A percentile compares a stretch with the other conserved stretches of the same genome.
Conservation (phyloP, 441 rosid genomes). For the Codiaeum variegatum region DNA sequence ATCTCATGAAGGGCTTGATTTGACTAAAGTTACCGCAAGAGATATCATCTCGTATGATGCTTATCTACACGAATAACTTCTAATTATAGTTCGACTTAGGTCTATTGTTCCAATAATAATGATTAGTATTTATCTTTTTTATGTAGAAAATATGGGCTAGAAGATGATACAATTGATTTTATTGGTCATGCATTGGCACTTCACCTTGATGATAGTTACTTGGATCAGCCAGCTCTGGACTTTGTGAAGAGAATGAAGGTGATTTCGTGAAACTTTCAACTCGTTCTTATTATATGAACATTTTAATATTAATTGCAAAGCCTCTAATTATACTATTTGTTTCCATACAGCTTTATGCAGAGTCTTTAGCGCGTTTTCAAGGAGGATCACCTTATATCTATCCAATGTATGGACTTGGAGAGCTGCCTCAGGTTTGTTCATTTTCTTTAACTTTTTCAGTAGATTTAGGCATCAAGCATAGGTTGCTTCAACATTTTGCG, state of each 20-base stretch:
- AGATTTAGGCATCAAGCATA: slow-evolving; percentile 1
- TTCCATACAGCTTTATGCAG: slow-evolving; percentile 55
- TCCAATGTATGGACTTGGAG: slow-evolving; percentile 82
- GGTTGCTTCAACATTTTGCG: slow-evolving; percentile 15
- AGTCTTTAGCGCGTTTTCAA: slow-evolving; percentile 80
- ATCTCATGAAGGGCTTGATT: slow-evolving; percentile 85
- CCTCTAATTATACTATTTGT: slow-evolving; percentile 1
- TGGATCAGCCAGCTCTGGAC: slow-evolving; percentile 70
- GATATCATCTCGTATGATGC: slow-evolving; percentile 60
- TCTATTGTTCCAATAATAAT: too few relatives aligned
- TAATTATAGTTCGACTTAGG: background rate
- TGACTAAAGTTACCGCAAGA: slow-evolving; percentile 67
- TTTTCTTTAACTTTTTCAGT: background rate
- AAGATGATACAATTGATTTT: slow-evolving; percentile 80
- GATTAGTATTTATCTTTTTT: background rate
- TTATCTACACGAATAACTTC: background rate
- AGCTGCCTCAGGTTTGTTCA: slow-evolving; percentile 73
- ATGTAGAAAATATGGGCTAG: slow-evolving; percentile 72
- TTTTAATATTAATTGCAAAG: too few relatives aligned
- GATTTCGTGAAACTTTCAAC: background rate
- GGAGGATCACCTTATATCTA: slow-evolving; percentile 92
- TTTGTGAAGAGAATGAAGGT: slow-evolving; percentile 90
- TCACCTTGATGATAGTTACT: slow-evolving; percentile 64
- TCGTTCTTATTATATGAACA: background rate
- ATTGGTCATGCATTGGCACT: slow-evolving; percentile 91